Evolutionary conservation across 2,329 filamentous ascomycete species (phyloP), one percentile per base, ranked within the genome.

Genomic region (Neofusicoccum ribis): DNA sequence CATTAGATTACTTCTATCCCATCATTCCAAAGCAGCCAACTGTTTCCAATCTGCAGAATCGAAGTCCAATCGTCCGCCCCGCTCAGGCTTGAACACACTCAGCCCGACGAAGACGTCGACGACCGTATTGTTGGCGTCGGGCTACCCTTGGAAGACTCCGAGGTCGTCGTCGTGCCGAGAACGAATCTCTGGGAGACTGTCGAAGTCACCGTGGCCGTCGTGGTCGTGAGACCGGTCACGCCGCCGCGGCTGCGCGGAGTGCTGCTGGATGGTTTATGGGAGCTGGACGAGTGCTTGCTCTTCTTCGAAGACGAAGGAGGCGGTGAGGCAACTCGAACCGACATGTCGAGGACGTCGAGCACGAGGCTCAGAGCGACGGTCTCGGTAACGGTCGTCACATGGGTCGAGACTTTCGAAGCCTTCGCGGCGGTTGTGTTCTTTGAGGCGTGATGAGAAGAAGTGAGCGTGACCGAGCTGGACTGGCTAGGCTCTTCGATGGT

Each of bases 341-440:
- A 64, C 15, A 64, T 58, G 62, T 36, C 50, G 27, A 58, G 39
- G 12, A 64, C 58, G 17, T 64, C 62, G 51, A 64, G 62, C n/a
- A 64, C 51, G n/a, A 64, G 34, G 41, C 62, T 64, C 11, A 64
- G 44, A 31, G 51, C 50, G 15, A 64, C 51, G 4, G 62, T 64
- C 62, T 64, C 62, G 11, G 51, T 64, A 15, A 64, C 43, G 15
- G 51, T 58, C 15, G 51, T 44, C 17, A 58, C 50, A 15, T 36
- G 51, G 7, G 41, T 39, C 17, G 43, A 47, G 50, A 36, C 5
- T 8, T 39, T 54, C 5, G 27, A 37, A 11, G 27, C 36, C 9
- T 47, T 52, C 14, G 34, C 27, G 3, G 20, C 17, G 20, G 52
- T 59, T 4, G 8, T 15, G 23, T 59, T 44, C 27, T 59, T 59